Conservation (phyloP, 805 yeast species). For the Candida methanosorbosa region DNA sequence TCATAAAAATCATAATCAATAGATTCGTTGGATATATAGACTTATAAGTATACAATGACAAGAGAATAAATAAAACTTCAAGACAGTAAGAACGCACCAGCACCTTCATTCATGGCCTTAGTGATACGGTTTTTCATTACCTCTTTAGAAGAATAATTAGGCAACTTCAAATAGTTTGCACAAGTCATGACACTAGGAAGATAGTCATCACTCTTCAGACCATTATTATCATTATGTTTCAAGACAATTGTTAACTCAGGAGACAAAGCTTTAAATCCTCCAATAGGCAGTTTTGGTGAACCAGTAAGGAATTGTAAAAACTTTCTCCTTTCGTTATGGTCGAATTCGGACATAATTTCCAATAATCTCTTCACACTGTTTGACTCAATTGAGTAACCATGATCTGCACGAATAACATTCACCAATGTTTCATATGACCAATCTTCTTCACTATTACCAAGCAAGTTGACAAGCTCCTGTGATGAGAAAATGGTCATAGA, state of each 20-base stretch:
- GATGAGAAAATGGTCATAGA: conserved; percentile 68
- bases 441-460: conserved; percentile 80
- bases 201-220: conserved; percentile 61
- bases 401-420: conserved; percentile 70
- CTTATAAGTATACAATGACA: neutral
- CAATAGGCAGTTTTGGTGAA: conserved; percentile 85
- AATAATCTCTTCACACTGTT: conserved; percentile 50
- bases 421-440: conserved; percentile 65
- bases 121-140: conserved; percentile 49
- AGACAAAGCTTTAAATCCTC: conserved; percentile 76
- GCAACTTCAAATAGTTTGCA: conserved; percentile 87
- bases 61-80: conserved; percentile 15
- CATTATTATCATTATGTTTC: conserved; percentile 72
- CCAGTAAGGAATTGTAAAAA: conserved; percentile 90
- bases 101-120: conserved; percentile 81
- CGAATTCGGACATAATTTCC: conserved; percentile 50
- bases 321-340: conserved; percentile 46
- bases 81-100: conserved; percentile 78
- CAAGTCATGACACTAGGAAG: conserved; percentile 98
- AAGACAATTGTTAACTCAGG: conserved; percentile 87
- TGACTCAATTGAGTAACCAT: conserved; percentile 76
- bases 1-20: too few relatives aligned
- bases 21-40: neutral
- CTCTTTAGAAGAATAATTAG: conserved; percentile 61
- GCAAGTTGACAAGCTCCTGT: conserved; percentile 58